Base-by-base conservation (phyloP, 1,139 yeast genomes). In the Diutina sp. region DNA sequence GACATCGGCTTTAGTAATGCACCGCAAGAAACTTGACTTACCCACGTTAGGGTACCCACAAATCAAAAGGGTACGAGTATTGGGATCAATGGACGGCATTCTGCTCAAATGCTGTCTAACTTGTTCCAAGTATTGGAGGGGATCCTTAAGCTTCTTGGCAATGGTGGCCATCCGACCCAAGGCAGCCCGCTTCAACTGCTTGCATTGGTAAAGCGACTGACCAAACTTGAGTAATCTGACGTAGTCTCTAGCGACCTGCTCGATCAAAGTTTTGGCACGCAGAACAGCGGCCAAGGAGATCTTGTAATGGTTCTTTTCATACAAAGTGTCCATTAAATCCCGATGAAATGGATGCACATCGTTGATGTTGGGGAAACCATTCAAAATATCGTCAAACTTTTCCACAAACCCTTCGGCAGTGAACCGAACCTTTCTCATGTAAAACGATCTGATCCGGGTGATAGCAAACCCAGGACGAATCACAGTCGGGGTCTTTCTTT, bases 11-110 rank as follows among this genome's bases (percentile, higher is more conserved):
- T 95, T 88, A 61, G 99, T 93, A 72, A 95, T 89, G 71, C 95
- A 84, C 68, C 84, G 82, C 72, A 93, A 80, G 74, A 93, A 93
- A 28, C 97, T 90, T 14, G 99, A 93, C 74, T 93, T 93, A 74
- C 99, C 99, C 60, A 93, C 99, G 71, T 93, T 93, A 58, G 99
- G 99, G 74, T 93, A 93, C 61, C 99, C 99, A 77, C 99, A 95
- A 67, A 95, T 91, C 67, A 93, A 80, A 65, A 93, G 78, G 46
- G 99, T 95, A 78, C 99, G 87, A 58, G 99, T 95, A 72, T 93
- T 93, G 67, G 99, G 99, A 71, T 93, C 99, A 70, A 93, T 95
- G 64, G 95, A 84, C 60, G 99, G 99, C 65, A 93, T 79, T 82
- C 99, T 91, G 64, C 98, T 97, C 77, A 93, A 82, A 77, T 93